Base-by-base conservation (phyloP, 768 basidiomycete species). In the Paxillus ammoniavirescens region DNA sequence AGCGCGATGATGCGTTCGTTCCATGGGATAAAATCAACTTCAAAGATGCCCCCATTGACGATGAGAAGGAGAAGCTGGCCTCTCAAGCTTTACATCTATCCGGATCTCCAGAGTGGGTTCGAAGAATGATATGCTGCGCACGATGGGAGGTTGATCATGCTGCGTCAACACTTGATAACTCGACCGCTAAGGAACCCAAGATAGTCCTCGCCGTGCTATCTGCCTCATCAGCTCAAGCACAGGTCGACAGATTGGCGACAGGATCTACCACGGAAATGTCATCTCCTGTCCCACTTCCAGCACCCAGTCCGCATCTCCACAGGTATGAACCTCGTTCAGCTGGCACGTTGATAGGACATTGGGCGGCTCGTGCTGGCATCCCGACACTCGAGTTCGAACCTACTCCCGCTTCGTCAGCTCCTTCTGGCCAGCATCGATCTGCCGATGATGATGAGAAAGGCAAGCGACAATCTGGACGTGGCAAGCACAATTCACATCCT, bases 121-220 rank as follows among this genome's bases (percentile, higher is more conserved):
- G 91, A 57, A 80, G 90, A 53, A 89, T 87, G 33, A 85, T 93
- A 53, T 93, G 87, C 64, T 91, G 91, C 64, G 87, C 86, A 2
- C 80, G 79, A 15, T 93, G 87, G 87, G 89, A 90, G 63, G 66
- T 78, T 40, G 78, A 87, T 44, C 75, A 86, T 52, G 78, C 79
- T n/a, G 54, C 61, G 15, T 54, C 68, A 4, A 71, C 74, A 31
- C 42, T 61, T 33, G 62, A 69, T 26, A 61, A 64, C 0, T 42
- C 54, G 18, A 17, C 42, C 7, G 28, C 58, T 12, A 62, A 62
- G 43, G 56, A 69, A 8, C 74, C 73, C 42, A 84, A 81, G 58
- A 83, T 89, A 44, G 76, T 84, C 14, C 72, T 91, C 14, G 90
- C 89, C 8, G 76, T 88, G 14, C 59, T 76, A 4, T 75, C 79